Base-by-base conservation (phyloP, 2,329 filamentous ascomycete genomes). In the Aspergillus sp. region DNA sequence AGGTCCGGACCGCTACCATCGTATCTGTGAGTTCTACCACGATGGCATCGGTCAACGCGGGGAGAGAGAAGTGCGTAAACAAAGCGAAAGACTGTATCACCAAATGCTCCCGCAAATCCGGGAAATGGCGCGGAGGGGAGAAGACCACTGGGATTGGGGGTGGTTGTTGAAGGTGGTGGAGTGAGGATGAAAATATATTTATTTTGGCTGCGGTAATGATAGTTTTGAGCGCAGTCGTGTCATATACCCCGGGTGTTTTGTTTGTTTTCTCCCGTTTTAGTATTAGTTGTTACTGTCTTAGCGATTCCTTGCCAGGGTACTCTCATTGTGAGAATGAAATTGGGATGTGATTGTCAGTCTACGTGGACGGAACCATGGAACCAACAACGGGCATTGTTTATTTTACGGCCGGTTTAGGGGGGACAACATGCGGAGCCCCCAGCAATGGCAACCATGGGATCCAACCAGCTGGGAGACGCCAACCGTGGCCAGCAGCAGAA, bases 1-100 rank as follows among this genome's bases (percentile, higher is more conserved):
- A 68, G 67, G 63, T 8, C 51, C 52, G 2, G 61, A 67, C 19
- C 71, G 71, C 32, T 75, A 72, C 49, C 25, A 62, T 50, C 60
- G 58, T n/a, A 73, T 74, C 23, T 44, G 70, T 3, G 48, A 62
- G 10, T 55, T 58, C 30, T 71, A 55, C 53, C 32, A 54, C 23
- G 32, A 59, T 13, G 42, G 53, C 36, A 59, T 69, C 5, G 49
- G 49, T 3, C 57, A 60, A 17, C 66, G 66, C n/a, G 65, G 62
- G 10, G 44, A 63, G 27, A 32, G 42, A 4, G 65, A 68, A 36
- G 54, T 68, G 1, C 67, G 65, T n/a, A 52, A 57, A 5, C 62
- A 72, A 44, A 63, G 66, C 21, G 54, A 50, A 39, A 47, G 63
- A 27, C 27, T 68, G 13, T 56, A 59, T 50, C 51, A 64, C 23